A percentile compares a stretch with the other conserved stretches of the same genome.
phyloP scores from a whole-genome alignment of 2,329 filamentous ascomycete species.

The Sporothrix globosa region DNA sequence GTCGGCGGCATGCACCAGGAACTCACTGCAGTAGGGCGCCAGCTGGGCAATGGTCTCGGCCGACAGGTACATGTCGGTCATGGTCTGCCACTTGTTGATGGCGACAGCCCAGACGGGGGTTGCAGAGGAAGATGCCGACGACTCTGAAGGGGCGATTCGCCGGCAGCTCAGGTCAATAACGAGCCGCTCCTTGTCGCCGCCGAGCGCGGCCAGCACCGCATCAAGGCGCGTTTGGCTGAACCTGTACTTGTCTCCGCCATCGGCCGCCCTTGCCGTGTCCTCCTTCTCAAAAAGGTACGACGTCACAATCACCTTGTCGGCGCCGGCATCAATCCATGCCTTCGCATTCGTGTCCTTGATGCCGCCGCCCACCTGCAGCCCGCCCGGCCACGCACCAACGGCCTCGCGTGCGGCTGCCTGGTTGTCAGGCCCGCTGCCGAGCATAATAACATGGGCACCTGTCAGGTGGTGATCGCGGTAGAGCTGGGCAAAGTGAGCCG shows the following conservation, averaged over 20 bases:
- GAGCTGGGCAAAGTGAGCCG: constrained; percentile 77
- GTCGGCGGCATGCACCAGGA: constrained; percentile 95
- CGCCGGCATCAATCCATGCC: constrained; percentile 84
- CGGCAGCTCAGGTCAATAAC: constrained; percentile 96
- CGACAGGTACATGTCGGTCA: constrained; percentile 88
- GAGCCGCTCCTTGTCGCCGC: constrained; percentile 74
- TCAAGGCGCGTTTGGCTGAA: constrained; percentile 80
- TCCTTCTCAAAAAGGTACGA: constrained; percentile 83
- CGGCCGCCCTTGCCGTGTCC: not conserved
- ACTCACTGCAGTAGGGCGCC: constrained; percentile 93
- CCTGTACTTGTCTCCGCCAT: constrained; percentile 47
- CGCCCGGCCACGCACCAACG: constrained; percentile 74
- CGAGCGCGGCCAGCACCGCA: constrained; percentile 72
- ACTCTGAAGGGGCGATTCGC: constrained; percentile 42
- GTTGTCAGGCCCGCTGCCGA: constrained; percentile 75
- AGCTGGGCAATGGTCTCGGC: constrained; percentile 77
- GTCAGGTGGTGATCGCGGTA: constrained; percentile 75
- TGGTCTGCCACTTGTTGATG: constrained; percentile 98
- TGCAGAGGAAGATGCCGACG: not conserved
- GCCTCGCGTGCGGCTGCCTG: constrained; percentile 77
- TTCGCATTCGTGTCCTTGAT: constrained; percentile 83
- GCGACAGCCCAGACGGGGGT: constrained; percentile 78
- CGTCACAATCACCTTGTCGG: constrained; percentile 95
- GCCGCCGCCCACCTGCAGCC: constrained; percentile 90
- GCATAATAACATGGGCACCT: constrained; percentile 95